Conservation (phyloP, 164 flowering plant genomes). For the Nymphaea thermarum region DNA sequence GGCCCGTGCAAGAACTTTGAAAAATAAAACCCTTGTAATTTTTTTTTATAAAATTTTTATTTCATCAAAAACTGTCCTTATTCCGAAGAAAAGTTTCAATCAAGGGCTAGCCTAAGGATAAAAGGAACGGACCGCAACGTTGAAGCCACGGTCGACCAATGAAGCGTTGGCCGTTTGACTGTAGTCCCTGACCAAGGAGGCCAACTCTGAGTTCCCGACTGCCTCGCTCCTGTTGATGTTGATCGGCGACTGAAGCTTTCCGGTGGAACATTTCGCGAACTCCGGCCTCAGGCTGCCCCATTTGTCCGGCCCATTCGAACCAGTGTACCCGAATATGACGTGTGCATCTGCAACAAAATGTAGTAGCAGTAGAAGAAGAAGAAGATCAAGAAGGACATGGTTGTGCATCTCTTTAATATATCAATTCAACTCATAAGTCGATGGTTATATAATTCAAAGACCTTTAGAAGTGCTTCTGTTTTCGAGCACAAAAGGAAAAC, state of each 20-base stretch:
- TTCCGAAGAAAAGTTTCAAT: background rate
- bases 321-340: conserved; percentile 22
- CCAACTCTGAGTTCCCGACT: conserved; percentile 9
- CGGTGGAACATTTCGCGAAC: conserved; percentile 20
- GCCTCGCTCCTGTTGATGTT: conserved; percentile 20
- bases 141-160: conserved; percentile 26
- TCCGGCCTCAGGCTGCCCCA: conserved; percentile 40
- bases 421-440: no score
- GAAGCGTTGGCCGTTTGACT: conserved; percentile 29
- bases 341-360: conserved; percentile 2
- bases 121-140: conserved; percentile 29
- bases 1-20: no score
- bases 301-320: conserved; percentile 23
- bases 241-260: conserved; percentile 47
- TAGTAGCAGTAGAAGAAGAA: no score
- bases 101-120: background rate
- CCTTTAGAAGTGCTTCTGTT: no score
- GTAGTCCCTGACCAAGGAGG: conserved; percentile 30
- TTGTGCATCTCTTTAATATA: no score
- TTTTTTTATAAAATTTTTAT: background rate
- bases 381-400: no score
- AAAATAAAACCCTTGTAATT: no score
- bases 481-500: no score
- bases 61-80: background rate
- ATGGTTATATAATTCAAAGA: no score